Evolutionary conservation across 768 basidiomycete species (phyloP).

Genomic region (Leucocoprinus leucothites): DNA sequence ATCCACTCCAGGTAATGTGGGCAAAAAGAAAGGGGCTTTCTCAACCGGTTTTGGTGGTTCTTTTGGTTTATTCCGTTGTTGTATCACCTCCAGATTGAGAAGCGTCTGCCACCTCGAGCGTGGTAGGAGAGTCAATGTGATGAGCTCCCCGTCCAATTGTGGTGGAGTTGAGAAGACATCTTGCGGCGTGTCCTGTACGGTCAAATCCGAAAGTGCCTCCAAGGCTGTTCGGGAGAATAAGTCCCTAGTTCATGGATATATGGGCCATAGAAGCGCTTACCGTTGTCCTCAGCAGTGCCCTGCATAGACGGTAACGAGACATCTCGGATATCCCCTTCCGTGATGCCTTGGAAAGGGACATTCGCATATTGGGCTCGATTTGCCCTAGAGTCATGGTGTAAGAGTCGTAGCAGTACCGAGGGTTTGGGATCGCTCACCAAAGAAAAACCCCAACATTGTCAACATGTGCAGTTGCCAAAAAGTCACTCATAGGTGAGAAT

Average conservation of each 20-base stretch:
- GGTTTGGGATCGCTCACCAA: slow-evolving; percentile 51
- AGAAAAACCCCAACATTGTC: slow-evolving; percentile 93
- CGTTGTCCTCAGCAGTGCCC: slow-evolving; percentile 76
- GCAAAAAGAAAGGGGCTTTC: slow-evolving; percentile 95
- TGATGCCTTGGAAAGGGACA: slow-evolving; percentile 75
- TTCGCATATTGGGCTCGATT: slow-evolving; percentile 94
- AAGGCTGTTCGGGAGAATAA: slow-evolving; percentile 42
- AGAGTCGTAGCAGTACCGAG: neutral
- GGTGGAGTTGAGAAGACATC: slow-evolving; percentile 85
- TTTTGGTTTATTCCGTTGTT: slow-evolving; percentile 94
- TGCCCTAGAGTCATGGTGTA: slow-evolving; percentile 52
- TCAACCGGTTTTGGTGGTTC: slow-evolving; percentile 95
- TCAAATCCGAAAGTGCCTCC: slow-evolving; percentile 65
- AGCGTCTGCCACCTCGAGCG: slow-evolving; percentile 95
- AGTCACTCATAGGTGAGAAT: slow-evolving; percentile 95
- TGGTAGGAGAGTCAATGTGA: slow-evolving; percentile 90
- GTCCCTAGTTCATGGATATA: neutral
- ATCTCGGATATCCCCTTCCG: slow-evolving; percentile 69
- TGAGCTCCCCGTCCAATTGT: slow-evolving; percentile 85
- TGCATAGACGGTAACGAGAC: slow-evolving; percentile 81
- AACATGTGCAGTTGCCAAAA: slow-evolving; percentile 91
- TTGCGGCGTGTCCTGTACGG: slow-evolving; percentile 52
- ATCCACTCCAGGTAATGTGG: slow-evolving; percentile 86
- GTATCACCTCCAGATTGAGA: slow-evolving; percentile 93
- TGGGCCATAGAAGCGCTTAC: slow-evolving; percentile 33